Conservation (phyloP, 805 yeast species). For the Teunomyces gatunensis region DNA sequence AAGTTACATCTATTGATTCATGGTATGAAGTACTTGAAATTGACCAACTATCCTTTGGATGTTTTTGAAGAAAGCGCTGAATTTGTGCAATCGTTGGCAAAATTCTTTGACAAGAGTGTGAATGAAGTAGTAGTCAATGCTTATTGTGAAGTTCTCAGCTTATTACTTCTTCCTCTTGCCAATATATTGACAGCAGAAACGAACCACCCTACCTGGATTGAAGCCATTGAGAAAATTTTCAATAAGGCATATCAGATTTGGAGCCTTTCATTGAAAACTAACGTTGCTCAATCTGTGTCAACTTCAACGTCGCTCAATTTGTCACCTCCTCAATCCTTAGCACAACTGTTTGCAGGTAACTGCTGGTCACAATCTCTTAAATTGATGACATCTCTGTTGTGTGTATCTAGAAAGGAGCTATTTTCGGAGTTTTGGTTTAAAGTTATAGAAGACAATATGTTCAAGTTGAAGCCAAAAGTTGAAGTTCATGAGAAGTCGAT, state of each 20-base stretch:
- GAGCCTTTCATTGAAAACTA: constrained; percentile 31
- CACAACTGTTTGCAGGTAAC: constrained; percentile 11
- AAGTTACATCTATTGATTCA: constrained; percentile 71
- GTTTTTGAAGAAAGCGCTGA: constrained; percentile 91
- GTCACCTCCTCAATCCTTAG: background rate
- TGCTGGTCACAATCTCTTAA: constrained; percentile 70
- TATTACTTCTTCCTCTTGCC: constrained; percentile 76
- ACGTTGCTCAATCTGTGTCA: background rate
- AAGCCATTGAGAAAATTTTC: constrained; percentile 66
- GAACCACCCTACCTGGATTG: constrained; percentile 93
- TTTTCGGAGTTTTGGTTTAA: constrained; percentile 72
- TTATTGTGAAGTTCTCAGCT: constrained; percentile 80
- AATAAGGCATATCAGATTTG: constrained; percentile 46
- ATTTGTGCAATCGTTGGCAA: constrained; percentile 79
- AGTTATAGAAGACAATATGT: constrained; percentile 60
- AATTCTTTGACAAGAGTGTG: constrained; percentile 68
- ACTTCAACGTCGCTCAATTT: background rate
- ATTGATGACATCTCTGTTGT: constrained; percentile 66
- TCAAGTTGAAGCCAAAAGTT: constrained; percentile 61
- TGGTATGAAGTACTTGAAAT: constrained; percentile 84
- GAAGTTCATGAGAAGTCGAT: constrained; percentile 50
- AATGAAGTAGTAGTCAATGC: constrained; percentile 68
- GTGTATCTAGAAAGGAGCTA: constrained; percentile 76
- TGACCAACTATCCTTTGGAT: constrained; percentile 84
- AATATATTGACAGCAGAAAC: constrained; percentile 89